Evolutionary conservation across 176 grass and related monocot genomes (phyloP), one percentile per base, ranked within the genome.

Genomic region (Carex scoparia): DNA sequence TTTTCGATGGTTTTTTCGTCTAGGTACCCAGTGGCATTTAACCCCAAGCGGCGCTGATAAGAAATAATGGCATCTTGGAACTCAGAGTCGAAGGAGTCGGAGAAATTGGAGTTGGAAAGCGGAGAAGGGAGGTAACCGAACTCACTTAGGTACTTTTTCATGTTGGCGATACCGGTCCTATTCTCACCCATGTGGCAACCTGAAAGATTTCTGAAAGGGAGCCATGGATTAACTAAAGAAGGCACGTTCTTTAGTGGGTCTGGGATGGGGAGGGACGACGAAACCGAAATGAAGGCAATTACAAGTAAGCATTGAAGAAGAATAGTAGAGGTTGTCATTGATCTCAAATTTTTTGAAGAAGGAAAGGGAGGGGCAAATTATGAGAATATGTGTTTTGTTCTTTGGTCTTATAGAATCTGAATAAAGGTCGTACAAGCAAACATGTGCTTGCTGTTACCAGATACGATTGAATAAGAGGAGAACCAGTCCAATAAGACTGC

Each of bases 61-160:
- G 87, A 81, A 54, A 69, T 62, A 87, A 98, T 51, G 64, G 96
- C 96, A 0, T 23, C 35, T 82, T 94, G 89, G 65, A 95, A 61
- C 14, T 85, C 87, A 42, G 86, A 90, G 59, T 98, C 93, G 65
- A 95, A 98, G 10, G 79, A 0, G 70, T 98, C 91, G 4, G 82
- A 89, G 91, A 90, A 98, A 60, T 72, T 84, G 48, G 89, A 27
- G 18, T 84, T 18, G 66, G 62, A 10, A 55, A 84, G 87, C 12
- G 82, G 62, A 74, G 81, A 30, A 1, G 88, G 87, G 35, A 98
- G 91, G 87, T 98, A 98, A 6, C 96, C 96, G 53, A 98, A 98
- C 57, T 72, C 72, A 57, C 65, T 8, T 4, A 98, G 91, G 71
- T 98, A 98, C 66, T 79, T 55, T 83, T 95, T 98, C 69, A 98